phyloP scores from a whole-genome alignment of 139 green algal genomes.

The Picochlorum sp. region DNA sequence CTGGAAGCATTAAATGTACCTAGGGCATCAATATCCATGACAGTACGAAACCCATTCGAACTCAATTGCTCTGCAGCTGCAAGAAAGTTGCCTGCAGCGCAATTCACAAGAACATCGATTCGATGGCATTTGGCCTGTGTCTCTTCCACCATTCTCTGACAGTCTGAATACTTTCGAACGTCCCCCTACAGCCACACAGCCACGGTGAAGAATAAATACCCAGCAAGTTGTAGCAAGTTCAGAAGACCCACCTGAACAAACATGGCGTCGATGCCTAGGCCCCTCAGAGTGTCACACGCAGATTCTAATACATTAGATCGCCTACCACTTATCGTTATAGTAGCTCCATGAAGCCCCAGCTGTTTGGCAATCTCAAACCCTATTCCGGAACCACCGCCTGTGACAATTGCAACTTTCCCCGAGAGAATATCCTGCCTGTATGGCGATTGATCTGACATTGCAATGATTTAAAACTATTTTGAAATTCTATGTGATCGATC shows the following conservation, averaged over 20 bases:
- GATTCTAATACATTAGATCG: slow-evolving; percentile 60
- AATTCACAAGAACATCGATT: slow-evolving; percentile 91
- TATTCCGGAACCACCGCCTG: slow-evolving; percentile 76
- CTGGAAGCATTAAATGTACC: slow-evolving; percentile 75
- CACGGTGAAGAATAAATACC: neutral
- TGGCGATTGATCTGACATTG: slow-evolving; percentile 15
- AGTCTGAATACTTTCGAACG: slow-evolving; percentile 68
- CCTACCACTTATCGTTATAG: slow-evolving; percentile 65
- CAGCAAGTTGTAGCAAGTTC: neutral
- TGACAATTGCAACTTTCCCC: slow-evolving; percentile 65
- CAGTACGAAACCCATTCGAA: slow-evolving; percentile 83
- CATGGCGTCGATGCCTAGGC: slow-evolving; percentile 45
- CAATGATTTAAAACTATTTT: neutral
- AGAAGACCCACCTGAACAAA: slow-evolving; percentile 24
- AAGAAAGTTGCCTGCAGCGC: slow-evolving; percentile 78
- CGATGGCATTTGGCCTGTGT: slow-evolving; percentile 33
- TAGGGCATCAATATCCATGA: slow-evolving; percentile 94
- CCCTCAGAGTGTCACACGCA: slow-evolving; percentile 30
- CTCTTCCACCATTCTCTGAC: slow-evolving; percentile 41
- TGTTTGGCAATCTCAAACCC: slow-evolving; percentile 77
- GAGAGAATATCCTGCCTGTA: slow-evolving; percentile 19
- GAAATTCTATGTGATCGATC: neutral
- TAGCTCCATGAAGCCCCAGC: slow-evolving; percentile 75
- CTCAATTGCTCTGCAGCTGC: slow-evolving; percentile 70
- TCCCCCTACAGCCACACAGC: slow-evolving; percentile 60